These are phyloP conservation scores for Mucuna pruriens DNA, from an alignment of 306 rosid species.

Conservation along the genomic window DNA sequence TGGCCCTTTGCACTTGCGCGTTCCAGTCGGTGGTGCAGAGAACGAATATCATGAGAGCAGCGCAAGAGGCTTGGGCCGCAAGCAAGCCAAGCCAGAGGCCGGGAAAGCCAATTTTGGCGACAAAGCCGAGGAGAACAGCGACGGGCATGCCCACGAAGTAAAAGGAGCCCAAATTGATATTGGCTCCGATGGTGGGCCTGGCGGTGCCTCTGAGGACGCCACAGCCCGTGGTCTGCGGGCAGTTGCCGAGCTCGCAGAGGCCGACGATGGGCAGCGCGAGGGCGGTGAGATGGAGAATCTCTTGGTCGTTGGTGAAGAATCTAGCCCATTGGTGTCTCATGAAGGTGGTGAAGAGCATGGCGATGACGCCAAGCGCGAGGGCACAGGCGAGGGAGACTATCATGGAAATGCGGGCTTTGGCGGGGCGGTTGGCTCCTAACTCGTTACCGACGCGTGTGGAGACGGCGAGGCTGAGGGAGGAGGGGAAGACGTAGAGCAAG, in stretches of 20 bases:
- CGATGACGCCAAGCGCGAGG: constrained; percentile 60
- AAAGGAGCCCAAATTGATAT: constrained; percentile 87
- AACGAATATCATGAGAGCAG: constrained; percentile 75
- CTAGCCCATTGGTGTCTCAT: constrained; percentile 86
- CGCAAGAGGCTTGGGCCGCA: constrained; percentile 92
- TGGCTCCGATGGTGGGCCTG: constrained; percentile 81
- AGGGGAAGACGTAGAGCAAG: constrained; percentile 85
- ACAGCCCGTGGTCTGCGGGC: constrained; percentile 93
- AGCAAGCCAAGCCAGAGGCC: constrained; percentile 98
- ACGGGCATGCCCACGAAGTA: constrained; percentile 94
- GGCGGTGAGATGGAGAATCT: constrained; percentile 74
- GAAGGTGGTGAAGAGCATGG: constrained; percentile 66
- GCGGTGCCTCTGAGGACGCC: constrained; percentile 93
- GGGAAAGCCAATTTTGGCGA: constrained; percentile 63
- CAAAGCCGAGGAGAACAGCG: constrained; percentile 71
- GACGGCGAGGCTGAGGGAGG: constrained; percentile 83
- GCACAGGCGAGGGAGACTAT: constrained; percentile 72
- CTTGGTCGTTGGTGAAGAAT: constrained; percentile 70
- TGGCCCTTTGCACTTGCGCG: constrained; percentile 62
- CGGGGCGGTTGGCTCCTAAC: constrained; percentile 80
- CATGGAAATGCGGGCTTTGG: constrained; percentile 76
- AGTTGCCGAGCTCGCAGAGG: constrained; percentile 93
- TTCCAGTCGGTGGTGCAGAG: constrained; percentile 83
- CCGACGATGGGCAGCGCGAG: constrained; percentile 82
- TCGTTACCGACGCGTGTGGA: constrained; percentile 85